These are phyloP conservation scores for Vitis rupestris DNA, from an alignment of 164 flowering plant genomes.

Conservation along the genomic window DNA sequence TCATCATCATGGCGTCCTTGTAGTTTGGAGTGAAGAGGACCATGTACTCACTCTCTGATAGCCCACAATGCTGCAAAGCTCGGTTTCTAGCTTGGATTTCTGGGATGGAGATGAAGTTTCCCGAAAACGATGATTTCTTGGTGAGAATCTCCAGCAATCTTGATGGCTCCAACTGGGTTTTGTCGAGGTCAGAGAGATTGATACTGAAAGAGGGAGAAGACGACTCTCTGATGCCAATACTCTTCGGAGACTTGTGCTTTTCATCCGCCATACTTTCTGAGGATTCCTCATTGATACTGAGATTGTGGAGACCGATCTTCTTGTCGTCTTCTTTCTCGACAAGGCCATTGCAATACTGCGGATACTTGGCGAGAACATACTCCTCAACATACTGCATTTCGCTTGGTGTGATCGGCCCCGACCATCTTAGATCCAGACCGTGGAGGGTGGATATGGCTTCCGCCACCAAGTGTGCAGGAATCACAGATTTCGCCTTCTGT, in stretches of 20 bases:
- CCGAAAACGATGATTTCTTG: constrained; percentile 11
- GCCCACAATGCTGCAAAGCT: constrained; percentile 15
- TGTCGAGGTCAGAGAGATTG: constrained; percentile 11
- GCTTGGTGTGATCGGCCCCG: constrained; percentile 57
- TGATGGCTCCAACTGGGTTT: constrained; percentile 12
- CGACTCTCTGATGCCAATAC: not conserved
- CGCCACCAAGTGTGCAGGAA: constrained; percentile 60
- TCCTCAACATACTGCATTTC: constrained; percentile 62
- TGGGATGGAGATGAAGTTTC: constrained; percentile 17
- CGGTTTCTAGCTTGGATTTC: constrained; percentile 17
- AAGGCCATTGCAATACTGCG: constrained; percentile 17
- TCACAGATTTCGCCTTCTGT: constrained; percentile 47
- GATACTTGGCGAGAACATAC: constrained; percentile 31
- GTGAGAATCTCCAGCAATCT: constrained; percentile 15
- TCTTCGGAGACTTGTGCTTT: not conserved
- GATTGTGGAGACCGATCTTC: not conserved
- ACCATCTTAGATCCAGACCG: constrained; percentile 45
- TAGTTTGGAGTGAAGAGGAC: constrained; percentile 12
- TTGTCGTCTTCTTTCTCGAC: not conserved
- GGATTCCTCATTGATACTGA: constrained; percentile 2
- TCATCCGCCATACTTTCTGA: not conserved
- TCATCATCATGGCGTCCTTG: constrained; percentile 15
- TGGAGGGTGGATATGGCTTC: constrained; percentile 56
- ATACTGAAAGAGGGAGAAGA: not conserved
- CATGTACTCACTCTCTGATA: constrained; percentile 2